Evolutionary conservation across 768 basidiomycete species (phyloP), one percentile per base, ranked within the genome.

Genomic region (Termitomyces sp.): DNA sequence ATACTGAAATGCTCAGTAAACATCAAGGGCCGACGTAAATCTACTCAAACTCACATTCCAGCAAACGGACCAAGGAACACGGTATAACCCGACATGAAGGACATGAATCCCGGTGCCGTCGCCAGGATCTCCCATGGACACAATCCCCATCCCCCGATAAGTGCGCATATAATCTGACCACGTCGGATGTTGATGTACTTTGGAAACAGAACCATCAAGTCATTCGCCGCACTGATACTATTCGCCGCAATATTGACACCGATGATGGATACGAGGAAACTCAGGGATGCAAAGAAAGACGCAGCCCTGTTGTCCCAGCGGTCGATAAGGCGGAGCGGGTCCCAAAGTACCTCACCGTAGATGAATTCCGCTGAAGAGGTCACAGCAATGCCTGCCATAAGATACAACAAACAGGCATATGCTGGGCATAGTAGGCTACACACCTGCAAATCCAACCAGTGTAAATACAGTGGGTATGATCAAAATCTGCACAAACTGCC

Each of bases 31-130:
- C 19, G 31, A 43, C 12, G 19, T 8, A 19, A 40, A n/a, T 7
- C n/a, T 3, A 19, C n/a, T 19, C 40, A 1, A 12, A 73, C 86
- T 60, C 63, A 87, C 78, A 95, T 85, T 31, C 87, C 89, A 34
- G 87, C 85, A 61, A 96, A 88, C 0, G 92, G 92, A 0, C 90
- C 90, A 21, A 95, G 75, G 68, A 96, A 91, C 21, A 95, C 85
- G 0, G 90, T 87, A 65, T 92, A 94, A 3, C 89, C 91, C 23
- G 79, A 81, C 85, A 92, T 88, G 71, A 93, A 92, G 17, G 75
- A 75, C 64, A 92, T 67, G 71, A 92, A 92, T 1, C 84, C 83
- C 34, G 82, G 74, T 0, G 87, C 89, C 19, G 75, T 78, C 4
- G 77, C 75, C 31, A 95, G 74, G 53, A 95, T 91, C 71, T 92